Evolutionary conservation across 768 basidiomycete genomes (phyloP).

Genomic region (Arthromyces matolae): DNA sequence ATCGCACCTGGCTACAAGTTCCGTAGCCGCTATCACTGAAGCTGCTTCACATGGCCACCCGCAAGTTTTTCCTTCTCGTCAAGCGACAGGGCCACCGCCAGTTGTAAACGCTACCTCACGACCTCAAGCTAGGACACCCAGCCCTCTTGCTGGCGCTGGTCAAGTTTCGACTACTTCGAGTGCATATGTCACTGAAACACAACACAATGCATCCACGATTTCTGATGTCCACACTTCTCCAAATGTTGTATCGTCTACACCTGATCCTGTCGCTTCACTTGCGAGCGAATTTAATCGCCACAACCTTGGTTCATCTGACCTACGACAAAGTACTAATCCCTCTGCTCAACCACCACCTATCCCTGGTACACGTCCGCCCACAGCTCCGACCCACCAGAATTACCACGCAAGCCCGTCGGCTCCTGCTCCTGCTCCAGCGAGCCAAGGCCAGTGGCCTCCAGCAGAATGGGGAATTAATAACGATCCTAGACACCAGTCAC

Average conservation of each 20-base stretch:
- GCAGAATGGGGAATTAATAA: constrained; percentile 35
- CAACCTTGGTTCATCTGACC: constrained; percentile 25
- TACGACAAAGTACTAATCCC: neutral
- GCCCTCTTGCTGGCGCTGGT: neutral
- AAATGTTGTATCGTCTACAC: constrained; percentile 1
- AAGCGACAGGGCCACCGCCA: constrained; percentile 14
- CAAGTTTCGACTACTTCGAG: neutral
- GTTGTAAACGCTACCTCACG: constrained; percentile 16
- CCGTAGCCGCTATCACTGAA: constrained; percentile 5
- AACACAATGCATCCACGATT: neutral
- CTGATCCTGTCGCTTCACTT: constrained; percentile 29
- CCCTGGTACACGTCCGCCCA: constrained; percentile 31
- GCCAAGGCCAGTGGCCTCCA: constrained; percentile 36
- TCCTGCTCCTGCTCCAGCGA: constrained; percentile 1
- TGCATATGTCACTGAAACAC: constrained; percentile 2
- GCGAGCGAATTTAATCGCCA: constrained; percentile 37
- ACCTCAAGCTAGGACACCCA: constrained; percentile 9
- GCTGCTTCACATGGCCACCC: neutral
- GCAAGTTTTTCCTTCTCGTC: constrained; percentile 1
- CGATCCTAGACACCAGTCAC: constrained; percentile 13
- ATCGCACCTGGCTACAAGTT: neutral
- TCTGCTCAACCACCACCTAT: constrained; percentile 30
- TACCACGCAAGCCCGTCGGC: constrained; percentile 12
- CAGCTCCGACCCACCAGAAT: constrained; percentile 8
- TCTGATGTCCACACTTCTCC: neutral